These are phyloP conservation scores for Cajanus cajan DNA, from an alignment of 306 rosid genomes.

Conservation along the genomic window DNA sequence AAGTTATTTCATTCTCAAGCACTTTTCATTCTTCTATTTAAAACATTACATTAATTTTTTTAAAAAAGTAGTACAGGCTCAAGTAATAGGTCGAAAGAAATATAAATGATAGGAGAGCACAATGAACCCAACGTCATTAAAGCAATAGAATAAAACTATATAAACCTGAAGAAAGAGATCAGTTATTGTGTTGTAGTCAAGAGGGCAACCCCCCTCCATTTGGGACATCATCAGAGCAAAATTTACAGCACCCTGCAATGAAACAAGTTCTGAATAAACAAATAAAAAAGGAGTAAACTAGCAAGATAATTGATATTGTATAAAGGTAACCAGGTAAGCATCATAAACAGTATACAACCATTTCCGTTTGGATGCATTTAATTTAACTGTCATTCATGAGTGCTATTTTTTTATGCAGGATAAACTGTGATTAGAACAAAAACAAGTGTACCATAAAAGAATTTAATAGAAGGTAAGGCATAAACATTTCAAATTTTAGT, in stretches of 20 bases:
- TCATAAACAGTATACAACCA: not conserved
- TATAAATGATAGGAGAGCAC: not conserved
- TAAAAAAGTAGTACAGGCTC: not conserved
- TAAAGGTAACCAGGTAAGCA: not conserved
- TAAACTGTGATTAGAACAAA: not conserved
- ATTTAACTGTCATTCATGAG: not conserved
- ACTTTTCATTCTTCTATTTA: not conserved
- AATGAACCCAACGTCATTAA: conserved; percentile 1
- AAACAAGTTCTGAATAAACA: conserved; percentile 8
- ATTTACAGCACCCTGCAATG: conserved; percentile 76
- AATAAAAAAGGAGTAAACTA: not conserved
- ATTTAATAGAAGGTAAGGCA: not conserved
- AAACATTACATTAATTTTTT: not conserved
- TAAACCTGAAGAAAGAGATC: conserved; percentile 85
- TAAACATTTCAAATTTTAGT: not conserved
- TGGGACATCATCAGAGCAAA: conserved; percentile 90
- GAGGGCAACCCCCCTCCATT: conserved; percentile 89
- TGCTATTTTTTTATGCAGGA: not conserved
- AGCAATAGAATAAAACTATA: not conserved
- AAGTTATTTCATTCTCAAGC: not conserved
- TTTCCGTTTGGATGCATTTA: not conserved
- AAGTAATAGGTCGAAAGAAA: not conserved
- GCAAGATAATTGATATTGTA: not conserved
- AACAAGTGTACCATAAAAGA: not conserved
- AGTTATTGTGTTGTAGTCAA: conserved; percentile 81